Evolutionary conservation across 2,329 filamentous ascomycete genomes (phyloP), one percentile per base, ranked within the genome.

Genomic region (Chaetomium sp.): DNA sequence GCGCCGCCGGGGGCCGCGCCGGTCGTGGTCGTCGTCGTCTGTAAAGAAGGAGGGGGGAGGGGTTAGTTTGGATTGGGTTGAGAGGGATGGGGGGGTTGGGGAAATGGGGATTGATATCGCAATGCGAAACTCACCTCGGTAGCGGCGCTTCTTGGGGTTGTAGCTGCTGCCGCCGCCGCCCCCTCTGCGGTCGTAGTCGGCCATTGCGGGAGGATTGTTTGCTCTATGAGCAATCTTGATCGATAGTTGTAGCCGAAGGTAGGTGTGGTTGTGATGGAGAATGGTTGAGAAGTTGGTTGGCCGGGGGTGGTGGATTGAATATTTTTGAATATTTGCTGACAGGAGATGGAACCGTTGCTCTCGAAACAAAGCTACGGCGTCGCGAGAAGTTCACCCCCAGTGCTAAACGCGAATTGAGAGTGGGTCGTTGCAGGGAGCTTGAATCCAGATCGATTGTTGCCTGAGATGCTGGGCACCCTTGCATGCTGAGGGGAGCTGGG

Each of bases 101-200:
- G 25, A 12, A 4, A 5, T 19, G 19, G n/a, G 23, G 16, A 16
- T 31, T 21, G 21, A 31, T 16, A 9, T 29, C 27, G 27, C 27
- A 29, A 3, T 6, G 27, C 27, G 51, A 1, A 57, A 61, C 81
- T 70, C 76, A 93, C 92, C 92, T 90, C 91, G 85, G 74, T 88
- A 90, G 75, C 92, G 86, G 73, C 90, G 85, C 80, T 96, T 96
- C 76, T 90, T 87, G 72, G 86, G 87, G 75, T 87, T 81, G 73
- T 83, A 78, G 66, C 85, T 81, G 65, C 84, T 80, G 33, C 76
- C 80, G 29, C 76, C 80, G 25, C 76, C 78, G 45, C 82, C 79
- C 16, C 75, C 73, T 75, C 88, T 78, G 68, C 83, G 80, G 68
- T 87, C 84, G 76, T 85, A 81, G 71, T 87, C 85, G 55, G 82